These are phyloP conservation scores for Ustilago cynodontis DNA, from an alignment of 1,284 basidiomycete genomes.

Conservation along the genomic window DNA sequence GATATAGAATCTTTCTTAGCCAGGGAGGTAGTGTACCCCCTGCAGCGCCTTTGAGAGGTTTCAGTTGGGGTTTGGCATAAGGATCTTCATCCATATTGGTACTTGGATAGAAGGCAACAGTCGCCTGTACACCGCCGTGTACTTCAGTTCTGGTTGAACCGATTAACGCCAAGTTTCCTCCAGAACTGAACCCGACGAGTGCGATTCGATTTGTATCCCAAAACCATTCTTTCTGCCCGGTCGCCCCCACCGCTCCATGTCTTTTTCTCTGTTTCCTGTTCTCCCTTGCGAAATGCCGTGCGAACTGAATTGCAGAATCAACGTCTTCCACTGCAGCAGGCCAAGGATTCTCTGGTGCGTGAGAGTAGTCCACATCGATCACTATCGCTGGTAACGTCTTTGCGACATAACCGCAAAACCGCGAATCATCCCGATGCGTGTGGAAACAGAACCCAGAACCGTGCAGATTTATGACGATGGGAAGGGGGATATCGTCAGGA, in stretches of 20 bases:
- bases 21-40: conserved; percentile 46
- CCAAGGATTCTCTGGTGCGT: conserved; percentile 80
- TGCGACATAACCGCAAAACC: conserved; percentile 46
- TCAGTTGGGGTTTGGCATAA: conserved; percentile 47
- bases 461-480: conserved; percentile 54
- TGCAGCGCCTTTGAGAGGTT: conserved; percentile 34
- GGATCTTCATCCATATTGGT: conserved; percentile 56
- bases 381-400: conserved; percentile 71
- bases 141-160: conserved; percentile 22
- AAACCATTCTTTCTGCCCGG: conserved; percentile 40
- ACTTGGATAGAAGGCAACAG: conserved; percentile 54
- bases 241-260: conserved; percentile 30
- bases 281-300: conserved; percentile 31
- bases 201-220: conserved; percentile 50
- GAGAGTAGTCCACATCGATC: conserved; percentile 79
- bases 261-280: conserved; percentile 33
- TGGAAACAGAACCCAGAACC: conserved; percentile 56
- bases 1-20: conserved; percentile 46
- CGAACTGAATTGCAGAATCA: conserved; percentile 78
- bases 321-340: conserved; percentile 82
- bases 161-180: conserved; percentile 52
- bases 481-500: conserved; percentile 31
- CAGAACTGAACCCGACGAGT: conserved; percentile 53
- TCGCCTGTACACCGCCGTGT: conserved; percentile 41
- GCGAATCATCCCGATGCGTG: conserved; percentile 43